Evolutionary conservation across 208 protist species (phyloP), one percentile per base, ranked within the genome.

Genomic region (Lotmaria passim): DNA sequence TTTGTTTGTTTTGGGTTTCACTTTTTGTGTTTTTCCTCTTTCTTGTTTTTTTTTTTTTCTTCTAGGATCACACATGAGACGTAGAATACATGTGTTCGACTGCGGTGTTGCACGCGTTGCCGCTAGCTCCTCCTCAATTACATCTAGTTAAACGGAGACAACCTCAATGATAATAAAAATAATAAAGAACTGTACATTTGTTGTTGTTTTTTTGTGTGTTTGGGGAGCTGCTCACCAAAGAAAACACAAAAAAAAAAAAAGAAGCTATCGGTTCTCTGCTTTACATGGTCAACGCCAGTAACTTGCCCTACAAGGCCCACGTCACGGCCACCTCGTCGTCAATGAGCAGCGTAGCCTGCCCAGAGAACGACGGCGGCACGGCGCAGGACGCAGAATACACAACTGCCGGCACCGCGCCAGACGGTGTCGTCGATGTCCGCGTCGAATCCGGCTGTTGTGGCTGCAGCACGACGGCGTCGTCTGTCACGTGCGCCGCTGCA

Each of bases 321-420:
- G 73, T 73, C 63, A 69, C 73, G 15, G 63, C 73, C 6, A 73
- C 53, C 51, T 68, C 66, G 24, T 50, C 73, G 28, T 79, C 66
- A 24, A 79, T 73, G 24, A 67, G 57, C 44, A 79, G 66, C 34
- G 66, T 50, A 2, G 73, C 73, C 33, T 55, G 46, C 7, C 73
- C 73, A 34, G 52, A 23, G 24, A 73, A 73, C 7, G 30, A 52
- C 24, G 41, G 36, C 24, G 73, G 73, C n/a, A 73, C 59, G 19
- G 50, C 31, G 59, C 56, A 79, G 10, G 50, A 57, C 44, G 44
- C 73, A 23, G 47, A 51, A 43, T 73, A 79, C 57, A 79, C 63
- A 4, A 59, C 70, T 17, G 26, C 28, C 30, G 61, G 17, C 60
- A 30, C 26, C 24, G 21, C 30, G 28, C 19, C 55, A 5, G 59